Evolutionary conservation across 345 rosid species (phyloP), one percentile per base, ranked within the genome.

Genomic region (Euclidium syriacum): DNA sequence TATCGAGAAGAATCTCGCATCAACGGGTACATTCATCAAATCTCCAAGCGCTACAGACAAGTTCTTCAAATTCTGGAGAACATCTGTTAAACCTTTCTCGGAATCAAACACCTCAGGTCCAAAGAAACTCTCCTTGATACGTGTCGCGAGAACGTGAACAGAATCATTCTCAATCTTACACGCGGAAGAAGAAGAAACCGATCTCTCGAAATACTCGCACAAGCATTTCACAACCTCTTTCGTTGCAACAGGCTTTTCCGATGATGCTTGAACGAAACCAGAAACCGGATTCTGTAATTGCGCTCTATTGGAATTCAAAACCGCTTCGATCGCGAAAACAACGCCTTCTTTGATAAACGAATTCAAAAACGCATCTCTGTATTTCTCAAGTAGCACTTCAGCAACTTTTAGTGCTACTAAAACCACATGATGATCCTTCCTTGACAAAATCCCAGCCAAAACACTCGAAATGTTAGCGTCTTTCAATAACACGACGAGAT

Each of bases 291-390:
- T 55, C 17, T 55, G 59, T n/a, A n/a, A n/a, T 32, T 49, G 79
- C 68, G 86, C 71, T 68, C 80, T 83, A 71, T 77, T 86, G 3
- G 91, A 83, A 36, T 54, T 70, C 46, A 69, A 38, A 33, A 89
- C 85, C 38, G 85, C 79, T 76, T 84, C 86, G 19, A 92, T 78
- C 20, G 95, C 88, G 47, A 84, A 92, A 58, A 82, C 68, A 25
- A 87, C 91, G 46, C 98, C 98, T 68, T 92, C 98, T 75, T 82
- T 92, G 17, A 85, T 74, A 64, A 92, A 92, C 53, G 88, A 77
- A 63, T 77, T 79, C 74, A 85, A 69, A 57, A 81, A 84, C 29
- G 67, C 68, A 71, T 83, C 81, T 50, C 85, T 68, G 66, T 65
- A 77, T 83, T 87, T 92, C 75, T 80, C 82, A 58, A 92, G 81